Percentiles rank a stretch among this genome's conserved stretches.
These are phyloP conservation scores for Cyberlindnera xylosilytica DNA, from an alignment of 805 yeast species.

Conservation along the genomic window DNA sequence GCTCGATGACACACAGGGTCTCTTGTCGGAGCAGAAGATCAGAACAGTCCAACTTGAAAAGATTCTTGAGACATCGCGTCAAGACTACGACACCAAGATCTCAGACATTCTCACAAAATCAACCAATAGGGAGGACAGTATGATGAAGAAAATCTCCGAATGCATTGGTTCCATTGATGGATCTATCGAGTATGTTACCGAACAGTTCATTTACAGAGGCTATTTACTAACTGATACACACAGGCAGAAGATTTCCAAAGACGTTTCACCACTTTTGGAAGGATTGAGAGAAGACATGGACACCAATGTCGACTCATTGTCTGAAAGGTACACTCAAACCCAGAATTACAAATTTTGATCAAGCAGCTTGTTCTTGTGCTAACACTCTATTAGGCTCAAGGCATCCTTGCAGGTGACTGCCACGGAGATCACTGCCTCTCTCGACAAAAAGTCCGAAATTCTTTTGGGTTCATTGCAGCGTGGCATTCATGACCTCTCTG, in stretches of 20 bases:
- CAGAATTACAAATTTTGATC: not conserved
- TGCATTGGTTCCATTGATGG: not conserved
- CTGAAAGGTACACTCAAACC: conserved; percentile 10
- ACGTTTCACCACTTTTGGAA: conserved; percentile 1
- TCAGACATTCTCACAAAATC: conserved; percentile 2
- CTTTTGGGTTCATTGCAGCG: not conserved
- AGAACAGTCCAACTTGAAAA: conserved; percentile 31
- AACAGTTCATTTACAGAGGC: no score
- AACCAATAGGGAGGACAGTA: not conserved
- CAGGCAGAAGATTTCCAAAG: not conserved
- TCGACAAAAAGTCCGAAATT: not conserved
- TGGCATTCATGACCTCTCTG: not conserved
- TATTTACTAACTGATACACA: no score
- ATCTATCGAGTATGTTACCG: conserved; percentile 3
- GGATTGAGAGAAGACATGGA: not conserved
- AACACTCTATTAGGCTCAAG: conserved; percentile 3
- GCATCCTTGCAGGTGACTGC: conserved; percentile 2
- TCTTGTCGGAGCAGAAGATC: conserved; percentile 45
- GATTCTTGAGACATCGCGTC: conserved; percentile 18
- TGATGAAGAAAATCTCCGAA: conserved; percentile 8
- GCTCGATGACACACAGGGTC: conserved; percentile 42
- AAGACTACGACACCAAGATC: conserved; percentile 17
- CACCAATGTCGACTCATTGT: conserved; percentile 4
- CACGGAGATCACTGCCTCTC: not conserved
- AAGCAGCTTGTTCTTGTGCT: not conserved